Conservation (phyloP, 345 rosid species). For the Kandelia obovata region DNA sequence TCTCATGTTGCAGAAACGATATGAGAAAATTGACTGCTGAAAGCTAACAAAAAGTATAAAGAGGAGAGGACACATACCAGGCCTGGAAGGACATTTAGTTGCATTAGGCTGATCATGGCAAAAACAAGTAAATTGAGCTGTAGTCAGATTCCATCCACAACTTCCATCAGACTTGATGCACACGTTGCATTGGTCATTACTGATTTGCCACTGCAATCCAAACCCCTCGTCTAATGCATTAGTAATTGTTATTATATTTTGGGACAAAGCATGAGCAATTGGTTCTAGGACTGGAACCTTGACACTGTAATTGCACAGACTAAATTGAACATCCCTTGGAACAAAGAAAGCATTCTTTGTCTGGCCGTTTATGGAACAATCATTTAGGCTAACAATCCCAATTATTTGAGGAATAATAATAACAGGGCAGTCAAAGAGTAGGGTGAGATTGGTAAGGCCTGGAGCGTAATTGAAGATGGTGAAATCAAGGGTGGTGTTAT, state of each 20-base stretch:
- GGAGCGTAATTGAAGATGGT: neutral
- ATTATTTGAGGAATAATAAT: neutral
- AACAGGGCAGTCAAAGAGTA: conserved; percentile 2
- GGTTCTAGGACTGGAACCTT: conserved; percentile 11
- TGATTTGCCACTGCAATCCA: conserved; percentile 11
- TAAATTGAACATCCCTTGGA: neutral
- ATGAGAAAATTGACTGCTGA: too few relatives aligned
- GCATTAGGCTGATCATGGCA: conserved; percentile 18
- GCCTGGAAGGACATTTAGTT: conserved; percentile 10
- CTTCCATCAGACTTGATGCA: conserved; percentile 13
- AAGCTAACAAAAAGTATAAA: neutral
- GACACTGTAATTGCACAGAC: conserved; percentile 8
- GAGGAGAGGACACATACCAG: conserved; percentile 12
- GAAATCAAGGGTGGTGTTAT: conserved; percentile 10
- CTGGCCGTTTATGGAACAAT: neutral
- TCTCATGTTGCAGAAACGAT: too few relatives aligned
- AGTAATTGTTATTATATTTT: neutral
- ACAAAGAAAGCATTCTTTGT: neutral
- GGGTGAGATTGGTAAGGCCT: conserved; percentile 10
- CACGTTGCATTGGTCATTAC: conserved; percentile 5
- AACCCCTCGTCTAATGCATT: conserved; percentile 21
- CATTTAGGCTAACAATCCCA: neutral
- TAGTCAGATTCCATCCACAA: conserved; percentile 11
- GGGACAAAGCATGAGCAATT: conserved; percentile 12
- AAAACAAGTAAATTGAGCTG: conserved; percentile 19